Percentiles rank a stretch among this genome's conserved stretches.
Evolutionary conservation across 331 rosid genomes (phyloP).

Genomic region (Quercus lobata): DNA sequence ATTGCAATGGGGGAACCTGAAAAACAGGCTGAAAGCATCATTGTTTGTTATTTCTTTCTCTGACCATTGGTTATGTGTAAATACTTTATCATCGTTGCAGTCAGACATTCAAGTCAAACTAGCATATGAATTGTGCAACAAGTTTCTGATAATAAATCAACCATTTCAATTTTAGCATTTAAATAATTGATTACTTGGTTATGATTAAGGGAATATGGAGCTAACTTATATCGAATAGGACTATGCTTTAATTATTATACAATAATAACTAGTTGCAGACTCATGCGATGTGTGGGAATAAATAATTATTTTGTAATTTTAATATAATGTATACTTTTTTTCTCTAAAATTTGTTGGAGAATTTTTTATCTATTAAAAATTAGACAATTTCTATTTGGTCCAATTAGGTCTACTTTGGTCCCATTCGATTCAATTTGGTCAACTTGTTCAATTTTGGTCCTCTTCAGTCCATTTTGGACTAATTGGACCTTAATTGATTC

Average conservation of each 20-base stretch:
- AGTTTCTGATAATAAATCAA: constrained; percentile 50
- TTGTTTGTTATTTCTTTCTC: constrained; percentile 38
- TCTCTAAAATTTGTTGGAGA: too few species aligned
- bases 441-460: too few species aligned
- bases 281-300: too few species aligned
- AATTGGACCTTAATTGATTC: too few species aligned
- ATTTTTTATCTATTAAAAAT: too few species aligned
- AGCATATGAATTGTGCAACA: constrained; percentile 51
- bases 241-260: background rate
- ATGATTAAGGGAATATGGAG: background rate
- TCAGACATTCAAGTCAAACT: constrained; percentile 68
- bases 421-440: too few species aligned
- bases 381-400: too few species aligned
- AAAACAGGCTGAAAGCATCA: constrained; percentile 10
- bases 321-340: too few species aligned
- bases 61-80: constrained; percentile 75
- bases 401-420: too few species aligned
- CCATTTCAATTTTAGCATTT: constrained; percentile 17
- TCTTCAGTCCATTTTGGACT: too few species aligned
- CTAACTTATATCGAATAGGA: background rate
- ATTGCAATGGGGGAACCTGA: constrained; percentile 84
- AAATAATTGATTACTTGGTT: background rate
- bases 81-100: constrained; percentile 50
- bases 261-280: too few species aligned
- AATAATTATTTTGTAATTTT: too few species aligned